Evolutionary conservation across 768 basidiomycete species (phyloP).

Genomic region (Lactarius quietus): DNA sequence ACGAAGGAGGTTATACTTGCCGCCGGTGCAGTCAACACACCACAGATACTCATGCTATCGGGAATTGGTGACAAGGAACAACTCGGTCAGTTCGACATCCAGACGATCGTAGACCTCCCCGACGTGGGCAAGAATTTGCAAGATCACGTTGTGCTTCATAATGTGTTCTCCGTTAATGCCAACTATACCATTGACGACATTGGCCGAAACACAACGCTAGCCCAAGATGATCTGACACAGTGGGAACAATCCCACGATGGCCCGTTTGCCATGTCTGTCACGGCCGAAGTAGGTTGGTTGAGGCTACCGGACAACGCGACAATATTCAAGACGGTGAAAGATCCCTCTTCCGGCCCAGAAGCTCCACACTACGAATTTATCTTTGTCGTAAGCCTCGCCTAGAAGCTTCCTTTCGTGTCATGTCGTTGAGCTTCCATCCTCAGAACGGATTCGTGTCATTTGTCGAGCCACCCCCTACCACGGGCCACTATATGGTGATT

Average conservation of each 20-base stretch:
- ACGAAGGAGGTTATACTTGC: constrained; percentile 21
- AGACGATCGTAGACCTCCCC: constrained; percentile 27
- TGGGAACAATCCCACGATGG: constrained; percentile 19
- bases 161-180: constrained; percentile 8
- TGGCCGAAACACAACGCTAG: constrained; percentile 20
- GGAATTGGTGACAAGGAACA: constrained; percentile 30
- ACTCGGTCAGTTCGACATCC: constrained; percentile 28
- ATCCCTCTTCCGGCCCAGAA: constrained; percentile 24
- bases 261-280: constrained; percentile 2
- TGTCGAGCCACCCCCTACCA: too few species aligned
- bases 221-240: not conserved
- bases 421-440: too few species aligned
- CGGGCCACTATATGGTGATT: constrained; percentile 27
- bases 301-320: constrained; percentile 17
- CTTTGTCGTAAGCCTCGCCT: constrained; percentile 14
- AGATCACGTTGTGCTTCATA: constrained; percentile 28
- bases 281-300: constrained; percentile 7
- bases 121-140: constrained; percentile 32
- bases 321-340: constrained; percentile 12
- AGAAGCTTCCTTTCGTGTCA: too few species aligned
- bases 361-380: constrained; percentile 23
- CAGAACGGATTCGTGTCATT: too few species aligned
- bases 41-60: constrained; percentile 31
- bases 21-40: constrained; percentile 19
- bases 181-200: constrained; percentile 16